Percentiles rank a stretch among this genome's conserved stretches.
Conservation (phyloP, 768 basidiomycete species). For the Coprinellus micaceus region DNA sequence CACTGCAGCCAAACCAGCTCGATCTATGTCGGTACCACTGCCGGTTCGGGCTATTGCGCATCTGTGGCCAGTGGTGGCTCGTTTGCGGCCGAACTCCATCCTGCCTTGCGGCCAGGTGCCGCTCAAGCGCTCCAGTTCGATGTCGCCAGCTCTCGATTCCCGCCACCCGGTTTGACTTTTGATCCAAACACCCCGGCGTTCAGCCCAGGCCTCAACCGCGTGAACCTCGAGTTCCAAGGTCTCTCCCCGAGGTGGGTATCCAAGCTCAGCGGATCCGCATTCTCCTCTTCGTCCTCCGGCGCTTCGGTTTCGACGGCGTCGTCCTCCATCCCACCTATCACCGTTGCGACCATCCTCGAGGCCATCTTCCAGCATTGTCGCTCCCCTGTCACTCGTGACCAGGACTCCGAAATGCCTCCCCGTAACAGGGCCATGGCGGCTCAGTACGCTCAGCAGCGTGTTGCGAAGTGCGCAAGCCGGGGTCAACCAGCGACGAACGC, state of each 20-base stretch:
- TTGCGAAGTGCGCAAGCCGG: not conserved
- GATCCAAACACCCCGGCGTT: constrained; percentile 1
- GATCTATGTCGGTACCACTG: not conserved
- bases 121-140: constrained; percentile 1
- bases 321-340: not conserved
- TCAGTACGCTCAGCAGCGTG: not conserved
- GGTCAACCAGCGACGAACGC: not conserved
- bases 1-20: not conserved
- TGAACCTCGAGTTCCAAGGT: constrained; percentile 4
- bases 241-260: not conserved
- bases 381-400: constrained; percentile 1
- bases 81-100: not conserved
- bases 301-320: not conserved
- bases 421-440: not conserved
- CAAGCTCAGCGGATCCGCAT: not conserved
- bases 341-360: not conserved
- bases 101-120: not conserved
- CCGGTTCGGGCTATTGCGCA: not conserved
- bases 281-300: not conserved
- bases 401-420: not conserved
- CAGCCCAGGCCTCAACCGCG: not conserved
- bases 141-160: not conserved
- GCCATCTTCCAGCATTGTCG: not conserved
- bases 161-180: not conserved
- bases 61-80: not conserved